A percentile compares a stretch with the other conserved stretches of the same genome.
Evolutionary conservation across 306 rosid genomes (phyloP).

Genomic region (Lagenaria siceraria): DNA sequence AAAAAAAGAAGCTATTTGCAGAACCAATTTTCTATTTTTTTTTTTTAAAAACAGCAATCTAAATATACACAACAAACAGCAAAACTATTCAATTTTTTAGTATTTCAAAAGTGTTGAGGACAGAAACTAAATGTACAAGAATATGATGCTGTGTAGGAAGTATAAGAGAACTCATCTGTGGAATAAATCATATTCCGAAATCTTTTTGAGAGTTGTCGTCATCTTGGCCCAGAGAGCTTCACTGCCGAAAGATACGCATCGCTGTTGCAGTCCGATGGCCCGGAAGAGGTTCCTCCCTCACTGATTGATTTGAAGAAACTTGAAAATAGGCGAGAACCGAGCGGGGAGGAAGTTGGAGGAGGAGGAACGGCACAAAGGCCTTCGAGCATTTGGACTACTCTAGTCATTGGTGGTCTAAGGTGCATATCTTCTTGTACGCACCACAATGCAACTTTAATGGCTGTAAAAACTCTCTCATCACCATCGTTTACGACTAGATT

Average conservation of each 20-base stretch:
- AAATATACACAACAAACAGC: background rate
- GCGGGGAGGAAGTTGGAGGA: constrained; percentile 42
- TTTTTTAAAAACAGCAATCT: background rate
- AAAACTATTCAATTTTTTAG: background rate
- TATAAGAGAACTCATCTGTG: constrained; percentile 4
- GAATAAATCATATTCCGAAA: background rate
- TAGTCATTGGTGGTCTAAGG: constrained; percentile 71
- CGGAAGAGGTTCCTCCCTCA: constrained; percentile 58
- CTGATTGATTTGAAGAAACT: constrained; percentile 36
- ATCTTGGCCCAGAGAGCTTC: constrained; percentile 84
- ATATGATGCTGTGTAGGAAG: background rate
- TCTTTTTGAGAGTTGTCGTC: background rate
- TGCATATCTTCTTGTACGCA: constrained; percentile 88
- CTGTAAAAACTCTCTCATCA: constrained; percentile 34
- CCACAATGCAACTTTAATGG: constrained; percentile 72
- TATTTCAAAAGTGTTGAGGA: background rate
- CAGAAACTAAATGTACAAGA: background rate
- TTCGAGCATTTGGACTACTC: constrained; percentile 87
- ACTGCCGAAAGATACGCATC: constrained; percentile 56
- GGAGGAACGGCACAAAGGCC: constrained; percentile 51
- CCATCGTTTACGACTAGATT: constrained; percentile 19
- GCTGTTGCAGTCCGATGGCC: constrained; percentile 61
- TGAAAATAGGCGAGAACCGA: constrained; percentile 44
- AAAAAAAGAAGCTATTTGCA: background rate
- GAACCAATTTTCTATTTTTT: background rate